phyloP scores from a whole-genome alignment of 2,329 filamentous ascomycete genomes.

The Xylariaceae sp. region DNA sequence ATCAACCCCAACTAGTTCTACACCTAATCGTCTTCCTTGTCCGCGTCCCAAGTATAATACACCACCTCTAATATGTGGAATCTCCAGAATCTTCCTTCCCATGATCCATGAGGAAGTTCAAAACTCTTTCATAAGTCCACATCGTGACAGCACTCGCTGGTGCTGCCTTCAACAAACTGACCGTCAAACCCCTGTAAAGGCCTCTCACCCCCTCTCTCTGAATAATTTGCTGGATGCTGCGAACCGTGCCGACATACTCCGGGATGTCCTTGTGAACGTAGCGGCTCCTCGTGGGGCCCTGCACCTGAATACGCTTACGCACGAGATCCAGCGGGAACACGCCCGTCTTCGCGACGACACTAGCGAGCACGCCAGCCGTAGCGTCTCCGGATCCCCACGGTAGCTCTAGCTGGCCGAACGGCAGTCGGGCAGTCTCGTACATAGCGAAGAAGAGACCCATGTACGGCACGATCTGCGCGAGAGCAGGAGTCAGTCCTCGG shows the following conservation, averaged over 20 bases:
- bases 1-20: constrained; percentile 1
- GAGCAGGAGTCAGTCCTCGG: constrained; percentile 78
- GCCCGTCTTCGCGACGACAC: constrained; percentile 81
- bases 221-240: constrained; percentile 72
- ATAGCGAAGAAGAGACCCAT: constrained; percentile 96
- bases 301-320: constrained; percentile 90
- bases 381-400: constrained; percentile 83
- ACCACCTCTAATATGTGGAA: constrained; percentile 9
- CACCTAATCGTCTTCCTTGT: not conserved
- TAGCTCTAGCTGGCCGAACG: constrained; percentile 60
- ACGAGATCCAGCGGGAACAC: constrained; percentile 95
- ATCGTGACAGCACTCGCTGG: constrained; percentile 92
- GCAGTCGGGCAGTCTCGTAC: constrained; percentile 77
- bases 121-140: constrained; percentile 87
- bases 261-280: constrained; percentile 92
- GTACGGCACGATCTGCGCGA: constrained; percentile 89
- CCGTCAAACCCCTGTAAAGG: constrained; percentile 84
- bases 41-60: constrained; percentile 10
- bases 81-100: constrained; percentile 42
- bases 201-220: constrained; percentile 76
- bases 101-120: constrained; percentile 61
- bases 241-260: constrained; percentile 73
- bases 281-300: constrained; percentile 79
- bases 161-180: constrained; percentile 90
- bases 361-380: constrained; percentile 78